Base-by-base conservation (phyloP, 805 yeast genomes). In the Candida oleophila region DNA sequence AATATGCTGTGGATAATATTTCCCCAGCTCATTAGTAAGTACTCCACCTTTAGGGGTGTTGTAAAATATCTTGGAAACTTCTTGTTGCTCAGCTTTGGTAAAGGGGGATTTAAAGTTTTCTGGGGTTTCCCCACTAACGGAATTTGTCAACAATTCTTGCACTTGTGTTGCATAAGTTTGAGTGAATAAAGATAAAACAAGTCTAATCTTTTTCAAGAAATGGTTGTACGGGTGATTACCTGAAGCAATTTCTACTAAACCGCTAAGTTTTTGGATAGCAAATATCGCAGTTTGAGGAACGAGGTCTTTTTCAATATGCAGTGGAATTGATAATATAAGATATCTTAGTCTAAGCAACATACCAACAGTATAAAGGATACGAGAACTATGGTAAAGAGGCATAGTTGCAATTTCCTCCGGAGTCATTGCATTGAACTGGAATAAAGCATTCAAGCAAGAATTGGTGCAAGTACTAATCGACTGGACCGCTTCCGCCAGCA, bases 331-430 rank as follows among this genome's bases (percentile, higher is more conserved):
- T 11, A 83, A 59, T n/a, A 78, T 73, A 39, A 80, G 64, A 60
- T 76, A 82, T 30, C 88, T 63, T 38, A 82, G 61, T 45, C 85
- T 71, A 45, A 83, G 62, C 22, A 83, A 65, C 74, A 82, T 76
- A 5, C 89, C 89, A 0, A 83, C 80, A 0, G 85, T 80, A 55
- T 82, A 83, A n/a, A 82, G 73, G 33, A 82, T 68, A 52, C 88
- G 68, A 2, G 85, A 69, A 28, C 76, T 73, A 51, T 77, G 80
- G 46, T 79, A 74, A 38, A 83, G 62, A 3, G 91, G 91, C 47
- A 80, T 67, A 2, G 75, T 62, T 0, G 85, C 77, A 18, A 84
- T 66, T n/a, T 71, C 66, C n/a, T 66, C 72, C 4, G 68, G 66
- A 1, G 73, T 53, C 47, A 79, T 64, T 58, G 63, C 66, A 50